Percentiles rank a stretch among this genome's conserved stretches.
Evolutionary conservation across 257 asterid genomes (phyloP).

Genomic region (Solanum infundibuliforme): DNA sequence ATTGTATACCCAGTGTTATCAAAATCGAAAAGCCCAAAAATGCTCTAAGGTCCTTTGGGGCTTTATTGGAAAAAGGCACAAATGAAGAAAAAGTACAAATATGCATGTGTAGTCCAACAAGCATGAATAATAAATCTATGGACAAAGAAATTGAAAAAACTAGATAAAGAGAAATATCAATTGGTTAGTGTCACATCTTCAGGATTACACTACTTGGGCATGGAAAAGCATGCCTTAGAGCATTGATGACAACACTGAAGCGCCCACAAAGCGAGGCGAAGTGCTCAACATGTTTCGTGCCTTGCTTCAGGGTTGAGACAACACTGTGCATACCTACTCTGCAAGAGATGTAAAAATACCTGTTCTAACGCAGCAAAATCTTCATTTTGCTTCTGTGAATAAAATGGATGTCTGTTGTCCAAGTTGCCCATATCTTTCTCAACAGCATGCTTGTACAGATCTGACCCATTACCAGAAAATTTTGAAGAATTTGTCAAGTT

Average conservation of each 20-base stretch:
- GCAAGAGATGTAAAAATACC: conserved; percentile 30
- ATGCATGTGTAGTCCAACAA: background rate
- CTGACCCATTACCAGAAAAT: conserved; percentile 35
- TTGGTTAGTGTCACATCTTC: background rate
- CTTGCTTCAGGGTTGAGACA: background rate
- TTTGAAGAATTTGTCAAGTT: conserved; percentile 19
- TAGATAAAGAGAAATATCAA: background rate
- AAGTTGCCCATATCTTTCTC: conserved; percentile 22
- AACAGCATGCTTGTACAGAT: conserved; percentile 28
- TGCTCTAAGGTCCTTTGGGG: background rate
- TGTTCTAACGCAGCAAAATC: conserved; percentile 92
- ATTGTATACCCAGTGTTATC: background rate
- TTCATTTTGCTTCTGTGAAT: conserved; percentile 64
- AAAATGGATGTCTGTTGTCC: conserved; percentile 28
- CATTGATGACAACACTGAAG: background rate
- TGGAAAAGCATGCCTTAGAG: background rate
- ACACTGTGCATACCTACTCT: background rate
- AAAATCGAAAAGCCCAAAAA: background rate
- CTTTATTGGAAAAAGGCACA: background rate
- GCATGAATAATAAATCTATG: background rate
- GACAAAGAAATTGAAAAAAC: background rate
- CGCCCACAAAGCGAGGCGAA: background rate
- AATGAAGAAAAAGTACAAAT: background rate
- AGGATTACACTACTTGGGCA: background rate
- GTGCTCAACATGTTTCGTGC: background rate